Evolutionary conservation across 331 rosid genomes (phyloP), one percentile per base, ranked within the genome.

Genomic region (Saraca asoca): DNA sequence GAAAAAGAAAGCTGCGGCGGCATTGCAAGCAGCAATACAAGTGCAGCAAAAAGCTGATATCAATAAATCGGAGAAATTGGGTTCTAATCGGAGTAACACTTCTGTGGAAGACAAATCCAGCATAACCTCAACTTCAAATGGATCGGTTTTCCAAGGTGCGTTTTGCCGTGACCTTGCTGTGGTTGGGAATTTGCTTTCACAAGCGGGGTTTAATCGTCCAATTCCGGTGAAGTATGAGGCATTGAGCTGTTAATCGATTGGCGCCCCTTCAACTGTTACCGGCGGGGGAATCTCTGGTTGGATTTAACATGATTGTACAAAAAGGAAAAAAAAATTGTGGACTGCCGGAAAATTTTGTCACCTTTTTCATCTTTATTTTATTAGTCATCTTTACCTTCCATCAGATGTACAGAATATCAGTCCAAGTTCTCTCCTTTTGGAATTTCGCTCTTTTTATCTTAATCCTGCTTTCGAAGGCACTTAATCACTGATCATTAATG

Each of bases 151-250:
- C 69, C 95, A 90, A 62, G 99, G 99, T 14, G 96, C 85, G 29
- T 94, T 94, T 66, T 94, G 97, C 84, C 83, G 99, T 7, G 99
- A 94, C 51, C 58, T 94, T 16, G 78, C 96, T 0, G 89, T 64
- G 31, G 99, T 94, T 7, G 99, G 99, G 38, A 88, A 49, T 78
- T 39, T 94, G 78, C 84, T 94, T 5, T 80, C 97, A 1, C 96
- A 85, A 64, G 96, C 55, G 16, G 90, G 96, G 16, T 80, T 86
- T 51, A 90, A 90, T 72, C 83, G 90, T 29, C 91, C 97, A 12
- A 77, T 94, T 62, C 84, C 90, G 13, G 80, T 94, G 31, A 94
- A 94, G 77, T 94, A 86, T 33, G 99, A 94, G 70, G 99, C 95
- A 0, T 66, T 94, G 70, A 94, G 92, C 83, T 94, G 97, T 74